Percentiles rank a stretch among this genome's conserved stretches.
Conservation (phyloP, 768 basidiomycete species). For the Boletus sensibilis region DNA sequence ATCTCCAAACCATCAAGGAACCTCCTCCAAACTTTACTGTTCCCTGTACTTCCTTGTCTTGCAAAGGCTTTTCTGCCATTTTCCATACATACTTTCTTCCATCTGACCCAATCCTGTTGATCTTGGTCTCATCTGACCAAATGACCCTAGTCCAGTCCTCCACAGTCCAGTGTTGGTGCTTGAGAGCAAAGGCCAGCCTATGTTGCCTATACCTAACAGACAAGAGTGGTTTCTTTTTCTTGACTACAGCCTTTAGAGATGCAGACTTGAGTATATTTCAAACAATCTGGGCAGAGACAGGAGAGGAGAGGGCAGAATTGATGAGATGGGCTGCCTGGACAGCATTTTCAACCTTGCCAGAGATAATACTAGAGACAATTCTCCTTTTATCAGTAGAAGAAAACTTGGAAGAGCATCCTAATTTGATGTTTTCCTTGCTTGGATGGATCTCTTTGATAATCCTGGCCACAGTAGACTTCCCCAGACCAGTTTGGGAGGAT, state of each 20-base stretch:
- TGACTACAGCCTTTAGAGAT: not conserved
- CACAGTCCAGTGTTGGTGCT: not conserved
- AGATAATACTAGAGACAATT: not conserved
- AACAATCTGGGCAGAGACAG: not conserved
- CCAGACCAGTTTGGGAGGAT: not conserved
- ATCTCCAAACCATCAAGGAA: not conserved
- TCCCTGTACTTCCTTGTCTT: not conserved
- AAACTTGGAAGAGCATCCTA: not conserved
- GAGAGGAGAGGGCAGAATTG: not conserved
- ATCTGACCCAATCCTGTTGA: constrained; percentile 2
- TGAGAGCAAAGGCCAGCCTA: not conserved
- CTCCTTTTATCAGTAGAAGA: not conserved
- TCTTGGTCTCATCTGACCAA: constrained; percentile 2
- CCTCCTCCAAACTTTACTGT: not conserved
- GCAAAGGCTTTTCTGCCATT: not conserved
- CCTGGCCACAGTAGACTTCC: not conserved
- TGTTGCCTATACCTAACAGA: not conserved
- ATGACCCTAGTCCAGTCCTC: not conserved
- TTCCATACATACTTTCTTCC: not conserved
- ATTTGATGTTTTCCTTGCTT: not conserved
- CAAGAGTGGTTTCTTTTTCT: not conserved
- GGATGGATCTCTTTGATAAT: not conserved
- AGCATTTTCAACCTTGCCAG: not conserved
- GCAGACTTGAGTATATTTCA: not conserved
- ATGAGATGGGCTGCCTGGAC: not conserved